Evolutionary conservation across 73 alveolate species (phyloP), one percentile per base, ranked within the genome.

Genomic region (Paramecium pentaurelia): DNA sequence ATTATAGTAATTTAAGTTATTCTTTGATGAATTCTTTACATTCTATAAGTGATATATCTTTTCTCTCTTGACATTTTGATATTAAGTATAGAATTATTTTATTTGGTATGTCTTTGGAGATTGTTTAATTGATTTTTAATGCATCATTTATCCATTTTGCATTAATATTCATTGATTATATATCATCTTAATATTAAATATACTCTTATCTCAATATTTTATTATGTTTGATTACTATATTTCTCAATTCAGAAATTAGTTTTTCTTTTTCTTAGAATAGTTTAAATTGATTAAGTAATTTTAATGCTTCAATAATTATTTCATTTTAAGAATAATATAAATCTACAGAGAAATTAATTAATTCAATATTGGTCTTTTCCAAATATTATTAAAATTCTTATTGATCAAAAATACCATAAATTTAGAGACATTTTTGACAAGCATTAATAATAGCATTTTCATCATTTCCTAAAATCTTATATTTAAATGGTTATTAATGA

Each of bases 141-240:
- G 75, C 91, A 18, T 80, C 91, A 20, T 80, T 49, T 11, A 80
- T 80, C 75, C 91, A 80, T 47, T 80, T 44, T 44, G 77, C 91
- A 80, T 80, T 80, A 27, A 73, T 30, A 34, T 49, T 80, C 75
- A 80, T 45, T n/a, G 30, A 42, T 77, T 77, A 49, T 49, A 80
- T 7, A 80, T 80, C 91, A 7, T 80, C 75, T 32, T 45, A 28
- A 45, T 49, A 45, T 49, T 40, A 80, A 22, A 18, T 20, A 80
- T 44, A 49, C 45, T 80, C 91, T 25, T 32, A 10, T 16, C 58
- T 80, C 28, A 45, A 47, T 0, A 32, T 45, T 27, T 36, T 10
- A 32, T 45, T 44, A 10, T 80, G 58, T 80, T 80, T 45, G 8
- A 32, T 18, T 0, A 80, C 75, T 14, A 80, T 42, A 10, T 80